These are phyloP conservation scores for Neurospora sp. DNA, from an alignment of 495 filamentous ascomycete species.

Conservation along the genomic window DNA sequence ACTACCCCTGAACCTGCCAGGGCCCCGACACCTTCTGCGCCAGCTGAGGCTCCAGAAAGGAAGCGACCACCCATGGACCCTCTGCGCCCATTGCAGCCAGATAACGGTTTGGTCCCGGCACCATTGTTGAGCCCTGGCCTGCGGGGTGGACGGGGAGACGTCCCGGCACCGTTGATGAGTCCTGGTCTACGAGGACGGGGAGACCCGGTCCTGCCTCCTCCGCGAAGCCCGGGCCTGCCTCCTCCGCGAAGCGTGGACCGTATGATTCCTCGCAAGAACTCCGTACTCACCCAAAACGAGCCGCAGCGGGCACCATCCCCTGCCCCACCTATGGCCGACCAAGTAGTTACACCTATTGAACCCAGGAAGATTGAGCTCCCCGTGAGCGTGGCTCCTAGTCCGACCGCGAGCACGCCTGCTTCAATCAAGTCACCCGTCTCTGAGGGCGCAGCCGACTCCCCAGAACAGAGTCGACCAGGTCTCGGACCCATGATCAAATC, in stretches of 20 bases:
- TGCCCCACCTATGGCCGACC: conserved; percentile 6
- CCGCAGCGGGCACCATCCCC: not conserved
- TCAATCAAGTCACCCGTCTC: conserved; percentile 12
- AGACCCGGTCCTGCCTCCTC: conserved; percentile 20
- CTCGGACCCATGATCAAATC: conserved; percentile 82
- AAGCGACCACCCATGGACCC: conserved; percentile 46
- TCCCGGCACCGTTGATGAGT: conserved; percentile 45
- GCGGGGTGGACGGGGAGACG: not conserved
- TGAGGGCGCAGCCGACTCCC: conserved; percentile 17
- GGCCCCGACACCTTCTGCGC: conserved; percentile 19
- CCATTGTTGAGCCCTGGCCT: too few relatives aligned
- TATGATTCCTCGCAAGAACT: conserved; percentile 29
- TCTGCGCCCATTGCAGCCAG: conserved; percentile 26
- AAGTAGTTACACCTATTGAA: conserved; percentile 12
- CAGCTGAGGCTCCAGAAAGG: conserved; percentile 37
- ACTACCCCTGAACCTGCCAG: conserved; percentile 19
- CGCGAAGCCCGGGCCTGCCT: conserved; percentile 20
- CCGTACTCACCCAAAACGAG: conserved; percentile 12
- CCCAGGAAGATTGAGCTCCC: conserved; percentile 3
- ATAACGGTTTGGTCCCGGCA: conserved; percentile 40
- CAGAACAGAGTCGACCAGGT: conserved; percentile 54
- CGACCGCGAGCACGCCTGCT: conserved; percentile 13
- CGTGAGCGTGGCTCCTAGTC: conserved; percentile 8
- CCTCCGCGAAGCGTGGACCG: conserved; percentile 36
- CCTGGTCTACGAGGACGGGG: conserved; percentile 27